Evolutionary conservation across 129 eudicot genomes (phyloP).

Genomic region (Artemisia annua): DNA sequence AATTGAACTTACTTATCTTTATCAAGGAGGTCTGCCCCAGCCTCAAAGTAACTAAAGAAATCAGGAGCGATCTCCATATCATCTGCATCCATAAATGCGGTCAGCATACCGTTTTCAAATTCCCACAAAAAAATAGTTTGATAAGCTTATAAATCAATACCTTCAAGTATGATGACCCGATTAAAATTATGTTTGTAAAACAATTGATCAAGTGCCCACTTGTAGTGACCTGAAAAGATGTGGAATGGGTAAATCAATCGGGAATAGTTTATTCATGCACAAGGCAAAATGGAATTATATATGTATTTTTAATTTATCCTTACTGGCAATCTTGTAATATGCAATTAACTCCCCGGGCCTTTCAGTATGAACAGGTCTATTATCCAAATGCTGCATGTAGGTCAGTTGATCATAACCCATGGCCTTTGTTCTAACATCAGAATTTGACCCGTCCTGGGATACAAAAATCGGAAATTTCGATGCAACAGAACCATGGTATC

Average conservation of each 20-base stretch:
- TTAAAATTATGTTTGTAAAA: conserved; percentile 71
- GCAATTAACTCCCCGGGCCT: conserved; percentile 96
- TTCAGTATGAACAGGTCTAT: conserved; percentile 75
- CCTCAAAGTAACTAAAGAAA: conserved; percentile 90
- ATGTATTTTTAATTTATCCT: conserved; percentile 8
- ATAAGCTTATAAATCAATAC: conserved; percentile 24
- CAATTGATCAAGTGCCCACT: conserved; percentile 93
- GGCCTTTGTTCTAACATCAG: conserved; percentile 72
- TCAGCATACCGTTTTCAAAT: not conserved
- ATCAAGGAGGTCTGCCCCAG: conserved; percentile 91
- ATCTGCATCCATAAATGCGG: conserved; percentile 50
- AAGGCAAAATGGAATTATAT: not conserved
- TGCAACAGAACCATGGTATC: conserved; percentile 73
- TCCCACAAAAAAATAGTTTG: too few relatives aligned
- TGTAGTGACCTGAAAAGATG: conserved; percentile 81
- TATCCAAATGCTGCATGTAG: conserved; percentile 96
- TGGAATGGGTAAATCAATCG: not conserved
- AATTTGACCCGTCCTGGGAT: conserved; percentile 95
- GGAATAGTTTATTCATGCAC: conserved; percentile 3
- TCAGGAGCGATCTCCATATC: conserved; percentile 98
- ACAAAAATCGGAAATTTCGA: conserved; percentile 87
- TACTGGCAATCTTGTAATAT: conserved; percentile 97
- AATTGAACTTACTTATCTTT: conserved; percentile 66
- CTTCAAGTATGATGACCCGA: conserved; percentile 91
- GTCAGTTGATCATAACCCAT: conserved; percentile 75